Evolutionary conservation across 805 yeast genomes (phyloP).

Genomic region (Candida dendrica): DNA sequence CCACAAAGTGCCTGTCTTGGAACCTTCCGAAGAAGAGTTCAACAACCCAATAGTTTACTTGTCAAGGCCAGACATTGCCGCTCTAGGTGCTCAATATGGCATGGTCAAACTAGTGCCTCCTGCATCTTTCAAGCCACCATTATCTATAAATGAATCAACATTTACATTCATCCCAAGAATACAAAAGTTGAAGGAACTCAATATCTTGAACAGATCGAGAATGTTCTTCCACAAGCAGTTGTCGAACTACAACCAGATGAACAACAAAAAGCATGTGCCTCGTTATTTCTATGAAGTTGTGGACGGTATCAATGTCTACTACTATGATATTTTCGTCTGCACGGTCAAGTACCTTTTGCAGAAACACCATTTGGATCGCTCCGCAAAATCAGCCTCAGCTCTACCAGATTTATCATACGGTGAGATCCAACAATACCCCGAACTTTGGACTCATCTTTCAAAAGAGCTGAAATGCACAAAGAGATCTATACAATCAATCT

Average conservation of each 20-base stretch:
- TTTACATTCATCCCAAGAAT: constrained; percentile 63
- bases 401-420: constrained; percentile 7
- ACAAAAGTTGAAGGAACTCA: constrained; percentile 61
- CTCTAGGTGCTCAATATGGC: constrained; percentile 54
- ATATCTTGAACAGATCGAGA: constrained; percentile 55
- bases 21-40: constrained; percentile 49
- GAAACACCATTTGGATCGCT: too few relatives aligned
- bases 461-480: constrained; percentile 8
- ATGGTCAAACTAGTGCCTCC: constrained; percentile 74
- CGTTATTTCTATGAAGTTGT: constrained; percentile 7
- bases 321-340: constrained; percentile 33
- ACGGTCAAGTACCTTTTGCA: constrained; percentile 22
- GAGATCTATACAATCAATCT: constrained; percentile 13
- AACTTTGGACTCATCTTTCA: constrained; percentile 22
- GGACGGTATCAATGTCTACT: constrained; percentile 15
- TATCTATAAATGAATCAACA: constrained; percentile 41
- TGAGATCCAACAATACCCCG: not conserved
- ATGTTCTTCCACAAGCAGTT: constrained; percentile 55
- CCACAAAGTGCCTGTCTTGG: constrained; percentile 42
- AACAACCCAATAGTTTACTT: constrained; percentile 61
- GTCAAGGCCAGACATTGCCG: constrained; percentile 36
- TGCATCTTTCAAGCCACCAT: constrained; percentile 37
- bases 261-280: constrained; percentile 13
- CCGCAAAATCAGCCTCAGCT: constrained; percentile 3
- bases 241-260: constrained; percentile 48